A percentile compares a stretch with the other conserved stretches of the same genome.
Conservation (phyloP, 192 early-diverging fungal species). For the Coemansia sp. region DNA sequence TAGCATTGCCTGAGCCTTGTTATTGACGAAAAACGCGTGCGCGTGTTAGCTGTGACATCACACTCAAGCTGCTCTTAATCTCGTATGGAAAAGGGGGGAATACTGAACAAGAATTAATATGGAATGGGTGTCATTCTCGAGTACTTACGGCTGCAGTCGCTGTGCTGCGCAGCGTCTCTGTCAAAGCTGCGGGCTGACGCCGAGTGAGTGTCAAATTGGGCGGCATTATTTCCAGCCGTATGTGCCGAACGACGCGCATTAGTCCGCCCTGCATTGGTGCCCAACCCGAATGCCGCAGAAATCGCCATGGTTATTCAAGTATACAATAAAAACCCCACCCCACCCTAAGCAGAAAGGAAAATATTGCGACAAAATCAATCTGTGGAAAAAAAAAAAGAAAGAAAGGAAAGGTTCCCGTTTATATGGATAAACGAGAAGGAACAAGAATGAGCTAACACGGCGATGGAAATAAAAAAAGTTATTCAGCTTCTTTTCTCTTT, state of each 20-base stretch:
- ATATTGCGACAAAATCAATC: not conserved
- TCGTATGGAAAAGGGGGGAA: not conserved
- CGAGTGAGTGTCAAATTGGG: not conserved
- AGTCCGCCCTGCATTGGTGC: not conserved
- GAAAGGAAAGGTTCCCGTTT: not conserved
- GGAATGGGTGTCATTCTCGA: too few relatives aligned
- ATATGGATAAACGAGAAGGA: not conserved
- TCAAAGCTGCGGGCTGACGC: not conserved
- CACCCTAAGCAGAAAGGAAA: not conserved
- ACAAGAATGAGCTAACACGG: not conserved
- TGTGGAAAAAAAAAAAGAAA: not conserved
- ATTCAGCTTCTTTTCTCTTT: too few relatives aligned
- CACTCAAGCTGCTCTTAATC: not conserved
- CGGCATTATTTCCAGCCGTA: not conserved
- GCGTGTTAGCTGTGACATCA: too few relatives aligned
- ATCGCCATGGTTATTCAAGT: conserved; percentile 19
- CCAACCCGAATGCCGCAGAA: conserved; percentile 31
- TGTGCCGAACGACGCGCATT: not conserved
- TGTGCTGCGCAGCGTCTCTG: not conserved
- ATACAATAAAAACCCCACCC: not conserved
- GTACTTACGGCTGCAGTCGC: conserved; percentile 1
- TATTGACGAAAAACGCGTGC: too few relatives aligned
- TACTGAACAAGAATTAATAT: not conserved
- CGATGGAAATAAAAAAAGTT: not conserved
- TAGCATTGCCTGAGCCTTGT: too few relatives aligned